Percentiles rank a stretch among this genome's conserved stretches.
Conservation (phyloP, 495 filamentous ascomycete genomes). For the Aspergillus homomorphus region DNA sequence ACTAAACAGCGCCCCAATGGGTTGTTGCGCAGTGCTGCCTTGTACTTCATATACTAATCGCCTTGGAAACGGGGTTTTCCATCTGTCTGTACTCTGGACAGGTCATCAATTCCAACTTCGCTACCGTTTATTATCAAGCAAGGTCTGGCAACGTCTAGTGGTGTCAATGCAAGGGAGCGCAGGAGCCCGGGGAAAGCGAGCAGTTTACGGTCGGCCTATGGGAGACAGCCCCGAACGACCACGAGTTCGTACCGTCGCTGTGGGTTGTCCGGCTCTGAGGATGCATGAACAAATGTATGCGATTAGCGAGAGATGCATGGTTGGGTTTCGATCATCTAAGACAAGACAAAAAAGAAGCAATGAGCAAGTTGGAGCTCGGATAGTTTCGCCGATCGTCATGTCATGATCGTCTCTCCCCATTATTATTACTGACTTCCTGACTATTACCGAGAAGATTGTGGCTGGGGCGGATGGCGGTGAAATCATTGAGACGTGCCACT, state of each 20-base stretch:
- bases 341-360: neutral
- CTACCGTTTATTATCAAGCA: neutral
- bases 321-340: neutral
- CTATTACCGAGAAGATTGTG: neutral
- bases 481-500: neutral
- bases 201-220: neutral
- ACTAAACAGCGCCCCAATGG: neutral
- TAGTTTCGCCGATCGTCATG: neutral
- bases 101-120: neutral
- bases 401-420: too few species aligned
- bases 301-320: neutral
- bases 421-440: neutral
- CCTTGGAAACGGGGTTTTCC: neutral
- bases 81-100: too few species aligned
- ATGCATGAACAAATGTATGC: neutral
- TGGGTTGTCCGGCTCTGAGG: neutral
- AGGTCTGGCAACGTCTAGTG: neutral
- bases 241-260: neutral
- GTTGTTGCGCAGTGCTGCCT: neutral
- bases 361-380: neutral
- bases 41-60: neutral
- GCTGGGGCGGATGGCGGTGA: neutral
- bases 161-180: neutral
- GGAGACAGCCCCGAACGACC: neutral
- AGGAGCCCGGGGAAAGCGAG: neutral